Conservation (phyloP, 2,329 filamentous ascomycete species). For the Akanthomyces dipterigenus region DNA sequence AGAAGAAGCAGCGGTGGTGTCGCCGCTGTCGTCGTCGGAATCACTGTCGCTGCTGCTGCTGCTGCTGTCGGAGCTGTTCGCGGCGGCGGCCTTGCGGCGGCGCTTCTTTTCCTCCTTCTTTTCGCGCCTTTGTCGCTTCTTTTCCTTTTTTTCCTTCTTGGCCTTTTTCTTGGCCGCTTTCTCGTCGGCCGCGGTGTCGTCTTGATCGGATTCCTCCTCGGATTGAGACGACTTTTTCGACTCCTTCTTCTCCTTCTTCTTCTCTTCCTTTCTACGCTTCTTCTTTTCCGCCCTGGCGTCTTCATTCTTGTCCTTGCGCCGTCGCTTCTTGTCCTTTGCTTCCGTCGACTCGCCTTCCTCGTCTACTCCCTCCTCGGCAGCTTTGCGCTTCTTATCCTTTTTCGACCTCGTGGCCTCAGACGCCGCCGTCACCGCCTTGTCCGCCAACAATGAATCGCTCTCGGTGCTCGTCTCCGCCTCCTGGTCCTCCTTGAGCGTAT, state of each 20-base stretch:
- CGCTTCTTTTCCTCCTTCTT: slow-evolving; percentile 45
- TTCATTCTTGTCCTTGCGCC: slow-evolving; percentile 25
- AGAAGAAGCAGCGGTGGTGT: slow-evolving; percentile 18
- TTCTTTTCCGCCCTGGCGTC: slow-evolving; percentile 19
- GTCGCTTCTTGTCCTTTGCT: slow-evolving; percentile 24
- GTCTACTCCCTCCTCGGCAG: slow-evolving; percentile 17
- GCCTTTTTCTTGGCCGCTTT: slow-evolving; percentile 23
- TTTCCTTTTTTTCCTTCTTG: slow-evolving; percentile 25
- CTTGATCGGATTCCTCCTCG: slow-evolving; percentile 21
- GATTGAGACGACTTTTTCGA: slow-evolving; percentile 19
- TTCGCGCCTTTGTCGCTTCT: slow-evolving; percentile 35
- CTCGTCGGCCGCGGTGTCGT: slow-evolving; percentile 17
- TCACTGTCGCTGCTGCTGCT: neutral
- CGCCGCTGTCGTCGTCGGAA: slow-evolving; percentile 16
- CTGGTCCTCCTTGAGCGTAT: slow-evolving; percentile 40
- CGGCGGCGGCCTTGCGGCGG: slow-evolving; percentile 30
- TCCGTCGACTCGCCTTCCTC: slow-evolving; percentile 20
- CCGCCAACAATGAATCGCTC: slow-evolving; percentile 1
- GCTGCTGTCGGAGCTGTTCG: slow-evolving; percentile 15
- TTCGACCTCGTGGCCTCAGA: slow-evolving; percentile 21
- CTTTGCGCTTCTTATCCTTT: slow-evolving; percentile 32
- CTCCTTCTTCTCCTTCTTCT: slow-evolving; percentile 28
- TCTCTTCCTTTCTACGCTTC: slow-evolving; percentile 22
- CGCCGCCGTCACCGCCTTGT: slow-evolving; percentile 27
- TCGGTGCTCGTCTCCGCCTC: slow-evolving; percentile 17